Percentiles rank a stretch among this genome's conserved stretches.
These are phyloP conservation scores for Fusarium tanahbumbuense DNA, from an alignment of 2,329 filamentous ascomycete species.

Conservation along the genomic window DNA sequence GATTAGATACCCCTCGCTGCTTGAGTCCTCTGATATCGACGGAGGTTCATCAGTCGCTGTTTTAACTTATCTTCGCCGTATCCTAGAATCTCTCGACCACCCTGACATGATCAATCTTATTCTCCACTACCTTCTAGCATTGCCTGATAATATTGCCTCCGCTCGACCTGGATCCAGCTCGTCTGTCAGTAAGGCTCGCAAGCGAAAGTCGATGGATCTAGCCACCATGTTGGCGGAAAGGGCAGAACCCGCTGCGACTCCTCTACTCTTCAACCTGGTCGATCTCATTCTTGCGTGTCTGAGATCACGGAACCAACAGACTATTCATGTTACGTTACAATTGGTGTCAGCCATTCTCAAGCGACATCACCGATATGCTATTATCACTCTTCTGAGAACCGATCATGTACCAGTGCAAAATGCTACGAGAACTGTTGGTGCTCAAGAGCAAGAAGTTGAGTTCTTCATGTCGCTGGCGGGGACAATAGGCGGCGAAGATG, in stretches of 20 bases:
- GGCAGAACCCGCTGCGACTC: conserved; percentile 78
- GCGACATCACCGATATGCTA: conserved; percentile 88
- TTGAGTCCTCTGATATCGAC: conserved; percentile 97
- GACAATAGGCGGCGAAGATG: conserved; percentile 74
- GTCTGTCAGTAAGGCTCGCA: conserved; percentile 75
- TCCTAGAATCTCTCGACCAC: conserved; percentile 91
- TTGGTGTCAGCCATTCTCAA: conserved; percentile 87
- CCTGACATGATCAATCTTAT: conserved; percentile 95
- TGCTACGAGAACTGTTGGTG: conserved; percentile 74
- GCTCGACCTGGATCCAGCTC: conserved; percentile 57
- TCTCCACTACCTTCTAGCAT: conserved; percentile 87
- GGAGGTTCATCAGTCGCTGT: conserved; percentile 97
- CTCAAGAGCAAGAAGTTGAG: conserved; percentile 79
- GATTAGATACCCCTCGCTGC: conserved; percentile 86
- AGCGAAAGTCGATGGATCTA: conserved; percentile 89
- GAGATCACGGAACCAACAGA: conserved; percentile 86
- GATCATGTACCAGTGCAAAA: conserved; percentile 66
- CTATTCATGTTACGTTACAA: conserved; percentile 88
- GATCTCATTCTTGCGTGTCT: conserved; percentile 90
- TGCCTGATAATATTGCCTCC: conserved; percentile 68
- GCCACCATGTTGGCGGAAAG: conserved; percentile 82
- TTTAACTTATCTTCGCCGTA: conserved; percentile 89
- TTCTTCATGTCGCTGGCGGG: conserved; percentile 75
- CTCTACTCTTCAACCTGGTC: conserved; percentile 90
- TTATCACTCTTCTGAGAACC: conserved; percentile 79